Base-by-base conservation (phyloP, 176 grass and related monocot species). In the Chrysopogon serrulatus region DNA sequence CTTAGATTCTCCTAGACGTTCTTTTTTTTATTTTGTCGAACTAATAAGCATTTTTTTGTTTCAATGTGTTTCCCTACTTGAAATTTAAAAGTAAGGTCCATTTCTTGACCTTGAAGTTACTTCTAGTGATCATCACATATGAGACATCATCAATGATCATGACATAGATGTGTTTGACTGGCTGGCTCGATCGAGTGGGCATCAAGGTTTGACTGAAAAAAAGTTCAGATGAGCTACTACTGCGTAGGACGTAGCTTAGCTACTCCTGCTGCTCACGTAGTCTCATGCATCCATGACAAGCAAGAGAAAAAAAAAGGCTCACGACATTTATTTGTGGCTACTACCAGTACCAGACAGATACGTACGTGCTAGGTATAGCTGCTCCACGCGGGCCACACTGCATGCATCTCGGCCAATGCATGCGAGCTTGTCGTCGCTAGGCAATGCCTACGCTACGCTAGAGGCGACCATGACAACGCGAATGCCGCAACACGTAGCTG, bases 181-280 rank as follows among this genome's bases (percentile, higher is more conserved):
- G 35, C 36, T 61, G 71, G 34, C 18, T 71, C 34, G 33, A 82
- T 71, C 34, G 33, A 82, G 88, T 90, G 72, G 54, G 26, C 66
- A 43, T 28, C 5, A 86, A 90, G 78, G 18, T 62, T 82, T 82
- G 78, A 86, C 83, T 28, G 53, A 36, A 59, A 43, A 43, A 85
- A 81, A 34, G 57, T 74, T 79, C 69, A 41, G 76, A 70, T 26
- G 47, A 47, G 68, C 39, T 68, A 72, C 65, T 27, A 37, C n/a
- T 59, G 13, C n/a, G n/a, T 26, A 59, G n/a, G n/a, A 27, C 36
- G 15, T 32, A 62, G 75, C 21, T 37, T 61, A 19, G 23, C 37
- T 33, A 44, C 40, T 30, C 14, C 24, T 56, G 35, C 4, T 14
- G 4, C 10, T 71, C 69, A 60, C 62, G n/a, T n/a, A n/a, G n/a